Evolutionary conservation across 2,329 filamentous ascomycete species (phyloP).

Genomic region (Aspergillus sp.): DNA sequence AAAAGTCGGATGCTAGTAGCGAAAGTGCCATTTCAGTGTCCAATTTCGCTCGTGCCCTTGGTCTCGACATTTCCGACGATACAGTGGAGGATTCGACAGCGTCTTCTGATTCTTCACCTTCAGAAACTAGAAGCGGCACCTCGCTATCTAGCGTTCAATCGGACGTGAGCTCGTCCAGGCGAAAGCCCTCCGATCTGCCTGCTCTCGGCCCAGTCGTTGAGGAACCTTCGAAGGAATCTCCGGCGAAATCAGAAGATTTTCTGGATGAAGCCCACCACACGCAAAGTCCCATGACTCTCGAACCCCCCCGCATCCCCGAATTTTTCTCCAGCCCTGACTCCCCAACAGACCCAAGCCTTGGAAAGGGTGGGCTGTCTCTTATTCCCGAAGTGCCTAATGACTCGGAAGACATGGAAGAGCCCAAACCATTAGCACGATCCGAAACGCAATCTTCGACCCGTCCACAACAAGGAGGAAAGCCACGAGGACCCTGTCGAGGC

Average conservation of each 20-base stretch:
- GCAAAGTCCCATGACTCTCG: conserved; percentile 24
- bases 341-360: conserved; percentile 49
- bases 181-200: conserved; percentile 32
- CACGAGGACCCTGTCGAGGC: conserved; percentile 77
- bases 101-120: conserved; percentile 63
- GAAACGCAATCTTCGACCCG: conserved; percentile 38
- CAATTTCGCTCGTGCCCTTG: conserved; percentile 40
- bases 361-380: conserved; percentile 37
- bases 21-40: conserved; percentile 37
- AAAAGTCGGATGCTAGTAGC: conserved; percentile 29
- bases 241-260: conserved; percentile 13
- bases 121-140: conserved; percentile 60
- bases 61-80: conserved; percentile 62
- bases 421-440: conserved; percentile 17
- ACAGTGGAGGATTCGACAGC: conserved; percentile 63
- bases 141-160: conserved; percentile 61
- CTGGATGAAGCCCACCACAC: conserved; percentile 37
- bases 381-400: conserved; percentile 21
- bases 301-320: conserved; percentile 32
- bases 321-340: conserved; percentile 44
- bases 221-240: conserved; percentile 47
- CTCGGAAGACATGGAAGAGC: conserved; percentile 12
- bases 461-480: conserved; percentile 40
- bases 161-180: conserved; percentile 30
- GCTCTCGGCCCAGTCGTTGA: conserved; percentile 57